Evolutionary conservation across 176 grass and related monocot species (phyloP).

Genomic region (Urochloa ruziziensis): DNA sequence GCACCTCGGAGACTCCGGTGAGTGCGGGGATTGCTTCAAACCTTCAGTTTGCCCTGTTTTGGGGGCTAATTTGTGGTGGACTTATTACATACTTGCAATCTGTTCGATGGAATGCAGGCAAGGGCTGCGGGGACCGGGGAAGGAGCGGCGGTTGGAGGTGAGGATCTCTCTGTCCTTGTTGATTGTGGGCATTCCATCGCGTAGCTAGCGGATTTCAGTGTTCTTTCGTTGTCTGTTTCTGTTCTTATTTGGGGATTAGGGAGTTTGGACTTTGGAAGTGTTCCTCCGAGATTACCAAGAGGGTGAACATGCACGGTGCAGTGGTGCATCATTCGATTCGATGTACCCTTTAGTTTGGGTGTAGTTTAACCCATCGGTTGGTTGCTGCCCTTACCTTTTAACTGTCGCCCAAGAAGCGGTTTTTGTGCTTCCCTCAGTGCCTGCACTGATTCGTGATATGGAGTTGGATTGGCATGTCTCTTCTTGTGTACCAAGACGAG

Average conservation of each 20-base stretch:
- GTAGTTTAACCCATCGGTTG: not conserved
- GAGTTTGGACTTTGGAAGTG: not conserved
- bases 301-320: not conserved
- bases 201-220: not conserved
- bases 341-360: not conserved
- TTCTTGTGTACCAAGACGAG: not conserved
- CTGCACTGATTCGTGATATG: not conserved
- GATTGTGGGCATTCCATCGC: not conserved
- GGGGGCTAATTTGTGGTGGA: not conserved
- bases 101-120: constrained; percentile 47
- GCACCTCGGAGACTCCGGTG: not conserved
- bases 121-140: not conserved
- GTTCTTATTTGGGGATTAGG: not conserved
- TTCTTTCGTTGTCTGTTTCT: not conserved
- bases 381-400: not conserved
- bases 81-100: constrained; percentile 13
- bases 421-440: not conserved
- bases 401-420: not conserved
- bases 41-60: not conserved
- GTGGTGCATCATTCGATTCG: not conserved
- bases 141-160: not conserved
- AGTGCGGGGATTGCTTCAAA: not conserved
- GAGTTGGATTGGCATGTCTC: not conserved
- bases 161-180: not conserved
- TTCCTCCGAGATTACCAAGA: not conserved